Percentiles rank a stretch among this genome's conserved stretches.
Evolutionary conservation across 495 filamentous ascomycete genomes (phyloP).

Genomic region (Recurvomyces mirabilis): DNA sequence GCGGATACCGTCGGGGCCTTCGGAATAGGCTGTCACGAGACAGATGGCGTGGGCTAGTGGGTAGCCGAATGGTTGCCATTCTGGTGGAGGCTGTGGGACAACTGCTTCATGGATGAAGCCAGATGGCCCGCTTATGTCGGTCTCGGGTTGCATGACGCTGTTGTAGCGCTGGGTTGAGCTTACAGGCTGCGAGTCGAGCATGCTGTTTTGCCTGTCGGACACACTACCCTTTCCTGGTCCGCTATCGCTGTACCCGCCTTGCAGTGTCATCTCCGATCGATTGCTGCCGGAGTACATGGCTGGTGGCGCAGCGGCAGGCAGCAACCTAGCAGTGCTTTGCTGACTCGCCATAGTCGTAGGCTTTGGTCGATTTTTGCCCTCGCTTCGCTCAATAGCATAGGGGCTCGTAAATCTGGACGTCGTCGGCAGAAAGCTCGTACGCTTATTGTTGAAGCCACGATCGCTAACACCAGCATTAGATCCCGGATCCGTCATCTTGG

Average conservation of each 20-base stretch:
- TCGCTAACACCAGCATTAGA: constrained; percentile 50
- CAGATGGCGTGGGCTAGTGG: constrained; percentile 89
- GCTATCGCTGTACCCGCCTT: constrained; percentile 35
- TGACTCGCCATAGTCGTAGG: constrained; percentile 97
- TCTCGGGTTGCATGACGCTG: constrained; percentile 43
- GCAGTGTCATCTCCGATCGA: constrained; percentile 53
- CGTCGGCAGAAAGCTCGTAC: constrained; percentile 70
- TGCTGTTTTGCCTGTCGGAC: constrained; percentile 18
- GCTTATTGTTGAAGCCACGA: constrained; percentile 64
- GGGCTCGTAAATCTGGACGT: constrained; percentile 94
- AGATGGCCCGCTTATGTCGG: constrained; percentile 68
- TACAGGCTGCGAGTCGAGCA: constrained; percentile 2
- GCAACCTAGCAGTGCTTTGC: constrained; percentile 60
- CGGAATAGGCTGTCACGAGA: constrained; percentile 93
- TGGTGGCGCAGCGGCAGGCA: constrained; percentile 56
- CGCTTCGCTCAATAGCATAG: constrained; percentile 56
- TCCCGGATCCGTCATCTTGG: constrained; percentile 59
- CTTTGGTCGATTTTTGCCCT: constrained; percentile 40
- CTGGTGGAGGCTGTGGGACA: constrained; percentile 92
- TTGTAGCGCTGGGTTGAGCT: constrained; percentile 30
- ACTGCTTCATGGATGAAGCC: constrained; percentile 94
- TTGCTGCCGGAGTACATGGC: no score
- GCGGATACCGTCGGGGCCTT: constrained; percentile 83
- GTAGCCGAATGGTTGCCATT: constrained; percentile 93
- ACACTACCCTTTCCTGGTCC: constrained; percentile 24